A percentile compares a stretch with the other conserved stretches of the same genome.
These are phyloP conservation scores for Fusarium sororula DNA, from an alignment of 2,329 filamentous ascomycete species.

Conservation along the genomic window DNA sequence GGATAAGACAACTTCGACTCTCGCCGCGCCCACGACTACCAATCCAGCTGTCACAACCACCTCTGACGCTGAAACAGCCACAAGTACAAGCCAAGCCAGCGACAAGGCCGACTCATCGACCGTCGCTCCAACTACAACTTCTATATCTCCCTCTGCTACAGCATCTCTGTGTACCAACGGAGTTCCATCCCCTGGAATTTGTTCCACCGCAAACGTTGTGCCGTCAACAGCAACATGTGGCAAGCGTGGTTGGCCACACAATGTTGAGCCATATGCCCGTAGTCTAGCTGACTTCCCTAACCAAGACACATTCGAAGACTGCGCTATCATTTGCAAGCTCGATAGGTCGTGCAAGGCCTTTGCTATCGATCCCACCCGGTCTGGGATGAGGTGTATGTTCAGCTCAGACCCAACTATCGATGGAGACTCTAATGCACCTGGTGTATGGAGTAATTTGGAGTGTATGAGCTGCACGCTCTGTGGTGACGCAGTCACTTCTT, in stretches of 20 bases:
- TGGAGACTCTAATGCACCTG: neutral
- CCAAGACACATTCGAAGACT: conserved; percentile 23
- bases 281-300: neutral
- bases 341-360: conserved; percentile 19
- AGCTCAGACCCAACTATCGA: conserved; percentile 2
- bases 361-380: conserved; percentile 1
- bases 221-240: conserved; percentile 10
- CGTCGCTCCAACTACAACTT: neutral
- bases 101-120: neutral
- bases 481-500: neutral
- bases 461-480: conserved; percentile 24
- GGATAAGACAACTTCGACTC: neutral
- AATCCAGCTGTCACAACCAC: neutral
- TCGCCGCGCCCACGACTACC: neutral
- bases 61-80: neutral
- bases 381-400: conserved; percentile 7
- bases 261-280: conserved; percentile 1
- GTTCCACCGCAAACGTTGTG: neutral
- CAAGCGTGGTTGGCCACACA: conserved; percentile 5
- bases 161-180: conserved; percentile 7
- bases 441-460: conserved; percentile 16
- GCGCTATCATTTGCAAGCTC: conserved; percentile 25
- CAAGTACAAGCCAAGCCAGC: neutral
- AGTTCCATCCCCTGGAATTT: conserved; percentile 15
- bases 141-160: neutral